phyloP scores from a whole-genome alignment of 73 alveolate species.

The Paramecium octaurelia region DNA sequence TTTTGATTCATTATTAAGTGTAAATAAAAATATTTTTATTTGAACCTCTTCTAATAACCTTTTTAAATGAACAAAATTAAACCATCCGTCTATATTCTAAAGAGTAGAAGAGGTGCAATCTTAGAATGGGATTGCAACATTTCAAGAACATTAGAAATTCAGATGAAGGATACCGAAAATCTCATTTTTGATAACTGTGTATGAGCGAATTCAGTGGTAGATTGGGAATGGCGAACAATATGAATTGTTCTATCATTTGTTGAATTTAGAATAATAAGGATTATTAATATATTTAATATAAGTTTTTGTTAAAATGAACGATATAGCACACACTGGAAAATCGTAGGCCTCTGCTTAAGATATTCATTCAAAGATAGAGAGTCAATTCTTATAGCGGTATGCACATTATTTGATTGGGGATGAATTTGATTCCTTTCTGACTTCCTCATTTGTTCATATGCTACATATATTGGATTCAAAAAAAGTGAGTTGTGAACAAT shows the following conservation, averaged over 20 bases:
- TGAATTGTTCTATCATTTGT: background rate
- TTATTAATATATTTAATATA: background rate
- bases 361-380: conserved; percentile 41
- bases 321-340: conserved; percentile 31
- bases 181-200: background rate
- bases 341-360: conserved; percentile 46
- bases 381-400: conserved; percentile 16
- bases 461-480: background rate
- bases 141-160: background rate
- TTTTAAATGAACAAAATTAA: too few relatives aligned
- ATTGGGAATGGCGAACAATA: background rate
- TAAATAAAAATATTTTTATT: background rate
- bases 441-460: conserved; percentile 36
- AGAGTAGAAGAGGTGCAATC: too few relatives aligned
- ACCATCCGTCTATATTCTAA: background rate
- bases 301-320: conserved; percentile 28
- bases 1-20: background rate
- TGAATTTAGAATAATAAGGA: background rate
- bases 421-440: background rate
- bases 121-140: background rate
- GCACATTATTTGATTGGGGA: conserved; percentile 8
- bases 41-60: background rate
- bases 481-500: background rate
- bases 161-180: background rate
- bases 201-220: background rate